Evolutionary conservation across 163 green algal species (phyloP).

Genomic region (Chlamydomonas reinhardtii): DNA sequence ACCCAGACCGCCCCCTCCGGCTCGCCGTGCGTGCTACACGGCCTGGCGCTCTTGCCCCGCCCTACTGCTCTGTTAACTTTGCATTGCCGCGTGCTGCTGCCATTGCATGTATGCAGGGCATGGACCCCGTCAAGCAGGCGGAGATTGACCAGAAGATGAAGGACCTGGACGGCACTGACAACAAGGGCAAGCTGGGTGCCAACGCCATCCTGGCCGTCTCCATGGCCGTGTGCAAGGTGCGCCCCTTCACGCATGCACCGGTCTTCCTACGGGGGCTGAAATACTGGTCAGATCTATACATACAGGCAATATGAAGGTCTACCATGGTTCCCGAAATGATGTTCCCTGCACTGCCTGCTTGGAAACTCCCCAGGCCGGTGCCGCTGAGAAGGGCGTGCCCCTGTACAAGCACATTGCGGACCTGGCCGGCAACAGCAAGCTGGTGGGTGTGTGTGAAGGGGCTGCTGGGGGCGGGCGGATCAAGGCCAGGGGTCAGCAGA

Average conservation of each 20-base stretch:
- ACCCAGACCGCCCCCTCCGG: too few species aligned
- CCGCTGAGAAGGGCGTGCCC: conserved; percentile 94
- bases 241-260: too few species aligned
- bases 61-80: too few species aligned
- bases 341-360: too few species aligned
- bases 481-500: too few species aligned
- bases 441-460: conserved; percentile 58
- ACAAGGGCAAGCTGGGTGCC: conserved; percentile 98
- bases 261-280: too few species aligned
- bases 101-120: conserved; percentile 77
- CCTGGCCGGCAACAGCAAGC: conserved; percentile 96
- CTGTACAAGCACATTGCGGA: conserved; percentile 98
- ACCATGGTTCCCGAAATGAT: too few species aligned
- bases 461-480: neutral
- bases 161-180: conserved; percentile 97
- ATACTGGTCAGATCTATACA: too few species aligned
- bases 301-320: too few species aligned
- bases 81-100: too few species aligned
- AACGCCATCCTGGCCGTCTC: conserved; percentile 99
- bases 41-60: too few species aligned
- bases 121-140: conserved; percentile 95
- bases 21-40: too few species aligned
- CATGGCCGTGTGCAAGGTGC: conserved; percentile 91
- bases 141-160: conserved; percentile 97
- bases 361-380: conserved; percentile 83